These are phyloP conservation scores for Urostyla sp. DNA, from an alignment of 73 alveolate species.

Conservation along the genomic window DNA sequence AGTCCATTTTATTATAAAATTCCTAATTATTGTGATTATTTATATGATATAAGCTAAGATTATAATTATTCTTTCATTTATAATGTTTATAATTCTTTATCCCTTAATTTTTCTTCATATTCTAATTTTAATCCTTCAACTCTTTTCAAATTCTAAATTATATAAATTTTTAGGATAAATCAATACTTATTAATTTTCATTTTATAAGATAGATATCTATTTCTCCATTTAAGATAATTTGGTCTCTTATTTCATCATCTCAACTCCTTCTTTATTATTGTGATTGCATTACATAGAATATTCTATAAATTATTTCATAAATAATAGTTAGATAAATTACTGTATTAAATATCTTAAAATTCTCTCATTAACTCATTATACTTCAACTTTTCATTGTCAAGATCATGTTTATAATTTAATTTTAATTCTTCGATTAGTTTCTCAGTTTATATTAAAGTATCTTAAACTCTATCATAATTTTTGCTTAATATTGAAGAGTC, in stretches of 20 bases:
- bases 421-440: not conserved
- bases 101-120: conserved; percentile 20
- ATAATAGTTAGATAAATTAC: not conserved
- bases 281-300: not conserved
- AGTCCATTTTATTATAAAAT: not conserved
- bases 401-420: not conserved
- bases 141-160: not conserved
- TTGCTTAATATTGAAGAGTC: not conserved
- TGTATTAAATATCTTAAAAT: not conserved
- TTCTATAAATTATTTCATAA: not conserved
- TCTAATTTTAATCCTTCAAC: not conserved
- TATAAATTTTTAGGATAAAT: not conserved
- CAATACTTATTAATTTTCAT: conserved; percentile 8
- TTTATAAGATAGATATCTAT: conserved; percentile 1
- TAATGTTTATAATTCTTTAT: not conserved
- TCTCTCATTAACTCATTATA: not conserved
- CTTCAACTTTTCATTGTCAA: not conserved
- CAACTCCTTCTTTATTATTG: not conserved
- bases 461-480: not conserved
- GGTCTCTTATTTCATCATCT: not conserved
- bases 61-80: conserved; percentile 1
- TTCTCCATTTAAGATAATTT: not conserved
- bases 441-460: conserved; percentile 8
- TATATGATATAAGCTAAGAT: not conserved
- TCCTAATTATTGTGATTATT: not conserved